Conservation (phyloP, 2,329 filamentous ascomycete genomes). For the Alternaria arborescens region DNA sequence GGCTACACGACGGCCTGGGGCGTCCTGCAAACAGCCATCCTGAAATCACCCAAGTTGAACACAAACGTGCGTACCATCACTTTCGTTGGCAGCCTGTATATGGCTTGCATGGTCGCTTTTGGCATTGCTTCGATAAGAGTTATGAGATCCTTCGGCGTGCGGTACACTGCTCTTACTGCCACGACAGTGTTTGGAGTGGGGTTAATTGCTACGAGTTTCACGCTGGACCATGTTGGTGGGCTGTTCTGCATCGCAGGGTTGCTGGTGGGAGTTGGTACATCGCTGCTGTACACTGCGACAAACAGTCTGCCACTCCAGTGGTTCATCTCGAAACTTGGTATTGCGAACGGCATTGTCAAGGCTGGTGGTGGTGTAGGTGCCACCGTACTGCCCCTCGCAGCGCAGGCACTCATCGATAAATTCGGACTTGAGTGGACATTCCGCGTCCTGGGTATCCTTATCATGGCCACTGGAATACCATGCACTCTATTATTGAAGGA, state of each 20-base stretch:
- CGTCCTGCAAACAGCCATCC: conserved; percentile 65
- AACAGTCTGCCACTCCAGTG: conserved; percentile 38
- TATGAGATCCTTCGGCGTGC: conserved; percentile 60
- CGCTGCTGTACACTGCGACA: conserved; percentile 55
- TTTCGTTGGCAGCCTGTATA: conserved; percentile 65
- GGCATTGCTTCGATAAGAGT: conserved; percentile 63
- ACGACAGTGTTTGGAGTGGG: conserved; percentile 61
- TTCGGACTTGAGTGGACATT: conserved; percentile 29
- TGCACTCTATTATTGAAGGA: conserved; percentile 35
- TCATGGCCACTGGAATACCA: conserved; percentile 32
- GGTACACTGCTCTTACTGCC: conserved; percentile 58
- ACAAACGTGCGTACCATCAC: conserved; percentile 55
- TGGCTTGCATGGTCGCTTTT: conserved; percentile 61
- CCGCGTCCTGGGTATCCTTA: neutral
- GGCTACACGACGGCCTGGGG: conserved; percentile 68
- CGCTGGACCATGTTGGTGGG: conserved; percentile 31
- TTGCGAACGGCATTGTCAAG: conserved; percentile 42
- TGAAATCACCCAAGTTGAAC: conserved; percentile 53
- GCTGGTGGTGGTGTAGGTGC: conserved; percentile 41
- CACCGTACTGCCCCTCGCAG: conserved; percentile 32
- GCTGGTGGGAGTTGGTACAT: conserved; percentile 58
- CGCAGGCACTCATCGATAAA: conserved; percentile 34
- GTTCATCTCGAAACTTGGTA: conserved; percentile 36
- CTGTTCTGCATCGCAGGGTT: conserved; percentile 33
- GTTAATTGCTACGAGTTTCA: conserved; percentile 59